A percentile compares a stretch with the other conserved stretches of the same genome.
These are phyloP conservation scores for Prunus armeniaca DNA, from an alignment of 306 rosid species.

Conservation along the genomic window DNA sequence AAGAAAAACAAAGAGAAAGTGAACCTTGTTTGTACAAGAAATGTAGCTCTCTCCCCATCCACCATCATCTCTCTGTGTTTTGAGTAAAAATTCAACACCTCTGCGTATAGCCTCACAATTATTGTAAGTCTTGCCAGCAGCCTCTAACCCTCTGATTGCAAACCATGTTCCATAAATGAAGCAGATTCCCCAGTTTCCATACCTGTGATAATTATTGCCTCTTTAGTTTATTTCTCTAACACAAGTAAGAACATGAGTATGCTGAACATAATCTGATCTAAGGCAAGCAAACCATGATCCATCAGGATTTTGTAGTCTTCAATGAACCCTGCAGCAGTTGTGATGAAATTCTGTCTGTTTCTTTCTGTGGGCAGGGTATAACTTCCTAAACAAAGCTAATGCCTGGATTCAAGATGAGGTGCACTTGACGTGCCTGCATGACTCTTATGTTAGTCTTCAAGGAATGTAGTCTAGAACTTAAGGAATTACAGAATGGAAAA, in stretches of 20 bases:
- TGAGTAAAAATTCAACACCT: constrained; percentile 31
- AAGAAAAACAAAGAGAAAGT: too few relatives aligned
- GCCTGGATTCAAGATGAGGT: constrained; percentile 42
- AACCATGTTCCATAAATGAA: constrained; percentile 41
- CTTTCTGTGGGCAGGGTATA: constrained; percentile 33
- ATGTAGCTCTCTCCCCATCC: constrained; percentile 52
- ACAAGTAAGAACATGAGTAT: not conserved
- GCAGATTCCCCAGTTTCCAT: constrained; percentile 44
- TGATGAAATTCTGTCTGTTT: constrained; percentile 20
- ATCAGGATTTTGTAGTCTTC: constrained; percentile 26
- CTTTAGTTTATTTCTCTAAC: too few relatives aligned
- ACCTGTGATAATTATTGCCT: constrained; percentile 2
- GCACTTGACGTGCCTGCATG: constrained; percentile 19
- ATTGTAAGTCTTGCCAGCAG: constrained; percentile 26
- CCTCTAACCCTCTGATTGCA: constrained; percentile 29
- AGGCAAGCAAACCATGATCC: constrained; percentile 28
- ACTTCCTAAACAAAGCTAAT: constrained; percentile 31
- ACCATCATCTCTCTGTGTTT: constrained; percentile 35
- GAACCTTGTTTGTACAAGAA: constrained; percentile 15
- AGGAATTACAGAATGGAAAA: not conserved
- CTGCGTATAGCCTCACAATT: constrained; percentile 29
- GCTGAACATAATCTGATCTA: not conserved
- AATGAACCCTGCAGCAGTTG: not conserved
- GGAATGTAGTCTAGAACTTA: not conserved
- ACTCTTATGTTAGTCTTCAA: too few relatives aligned